These are phyloP conservation scores for Suillus hirtellus DNA, from an alignment of 768 basidiomycete species.

Conservation along the genomic window DNA sequence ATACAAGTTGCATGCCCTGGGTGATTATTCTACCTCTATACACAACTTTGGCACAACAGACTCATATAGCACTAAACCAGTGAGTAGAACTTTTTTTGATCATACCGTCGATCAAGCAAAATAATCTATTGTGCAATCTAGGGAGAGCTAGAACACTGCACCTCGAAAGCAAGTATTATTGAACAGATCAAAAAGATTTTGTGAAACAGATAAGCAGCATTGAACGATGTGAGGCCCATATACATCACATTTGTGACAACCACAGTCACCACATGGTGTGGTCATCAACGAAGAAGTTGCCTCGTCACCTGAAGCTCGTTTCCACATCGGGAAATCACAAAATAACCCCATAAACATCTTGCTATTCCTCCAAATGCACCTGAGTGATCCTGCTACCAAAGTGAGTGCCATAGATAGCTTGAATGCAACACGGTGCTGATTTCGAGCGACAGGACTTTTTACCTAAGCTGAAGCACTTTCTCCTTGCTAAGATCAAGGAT, in stretches of 20 bases:
- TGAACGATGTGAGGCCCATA: neutral
- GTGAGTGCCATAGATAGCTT: neutral
- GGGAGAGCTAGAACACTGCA: constrained; percentile 22
- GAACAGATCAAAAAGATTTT: constrained; percentile 9
- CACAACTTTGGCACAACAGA: constrained; percentile 34
- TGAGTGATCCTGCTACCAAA: constrained; percentile 29
- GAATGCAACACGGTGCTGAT: neutral
- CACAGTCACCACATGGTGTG: neutral
- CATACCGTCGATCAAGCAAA: too few species aligned
- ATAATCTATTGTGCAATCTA: neutral
- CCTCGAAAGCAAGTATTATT: constrained; percentile 11
- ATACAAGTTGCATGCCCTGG: constrained; percentile 35
- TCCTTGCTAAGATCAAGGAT: constrained; percentile 12
- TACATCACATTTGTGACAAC: neutral
- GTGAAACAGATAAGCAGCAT: neutral
- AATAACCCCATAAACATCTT: neutral
- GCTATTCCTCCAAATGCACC: constrained; percentile 9
- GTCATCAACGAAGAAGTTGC: neutral
- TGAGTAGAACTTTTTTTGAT: constrained; percentile 14
- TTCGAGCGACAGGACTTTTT: constrained; percentile 12
- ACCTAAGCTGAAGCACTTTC: constrained; percentile 8
- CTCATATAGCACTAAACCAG: constrained; percentile 32
- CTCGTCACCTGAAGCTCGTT: constrained; percentile 13
- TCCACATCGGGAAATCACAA: constrained; percentile 19
- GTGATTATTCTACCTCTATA: constrained; percentile 31